These are phyloP conservation scores for Ceraceosorus guamensis DNA, from an alignment of 1,284 basidiomycete genomes.

Conservation along the genomic window DNA sequence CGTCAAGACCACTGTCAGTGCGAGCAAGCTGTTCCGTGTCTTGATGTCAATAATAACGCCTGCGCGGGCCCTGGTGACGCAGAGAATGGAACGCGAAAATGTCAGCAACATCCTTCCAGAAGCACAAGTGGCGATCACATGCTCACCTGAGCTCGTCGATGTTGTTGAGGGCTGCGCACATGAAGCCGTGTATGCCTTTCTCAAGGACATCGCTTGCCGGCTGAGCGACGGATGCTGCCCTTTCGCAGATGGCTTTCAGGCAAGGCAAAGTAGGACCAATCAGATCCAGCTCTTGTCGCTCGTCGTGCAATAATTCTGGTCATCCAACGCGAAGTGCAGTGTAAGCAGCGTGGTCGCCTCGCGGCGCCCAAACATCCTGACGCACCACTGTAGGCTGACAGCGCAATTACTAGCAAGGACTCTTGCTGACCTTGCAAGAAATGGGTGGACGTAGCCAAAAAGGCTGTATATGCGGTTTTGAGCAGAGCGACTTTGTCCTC, in stretches of 20 bases:
- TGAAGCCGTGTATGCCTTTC: constrained; percentile 69
- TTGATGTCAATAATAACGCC: constrained; percentile 72
- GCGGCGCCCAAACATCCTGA: no score
- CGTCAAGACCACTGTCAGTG: constrained; percentile 76
- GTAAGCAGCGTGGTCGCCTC: no score
- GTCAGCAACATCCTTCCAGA: not conserved
- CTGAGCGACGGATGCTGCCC: constrained; percentile 30
- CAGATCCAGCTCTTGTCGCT: constrained; percentile 29
- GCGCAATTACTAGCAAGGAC: constrained; percentile 70
- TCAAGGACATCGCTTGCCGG: constrained; percentile 48
- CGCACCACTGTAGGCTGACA: constrained; percentile 62
- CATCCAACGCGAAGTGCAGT: no score
- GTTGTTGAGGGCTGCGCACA: constrained; percentile 75
- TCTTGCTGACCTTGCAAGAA: constrained; percentile 59
- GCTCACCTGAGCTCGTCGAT: constrained; percentile 67
- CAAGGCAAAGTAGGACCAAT: constrained; percentile 27
- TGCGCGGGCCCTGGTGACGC: constrained; percentile 44
- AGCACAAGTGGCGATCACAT: not conserved
- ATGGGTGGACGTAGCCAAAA: constrained; percentile 59
- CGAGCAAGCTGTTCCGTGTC: constrained; percentile 82
- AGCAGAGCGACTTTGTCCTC: constrained; percentile 58
- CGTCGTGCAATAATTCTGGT: constrained; percentile 53
- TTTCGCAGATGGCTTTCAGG: constrained; percentile 36
- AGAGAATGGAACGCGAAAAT: not conserved
- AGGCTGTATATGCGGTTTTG: constrained; percentile 62